phyloP scores from a whole-genome alignment of 2,329 filamentous ascomycete genomes.

The Ophiostoma montium region DNA sequence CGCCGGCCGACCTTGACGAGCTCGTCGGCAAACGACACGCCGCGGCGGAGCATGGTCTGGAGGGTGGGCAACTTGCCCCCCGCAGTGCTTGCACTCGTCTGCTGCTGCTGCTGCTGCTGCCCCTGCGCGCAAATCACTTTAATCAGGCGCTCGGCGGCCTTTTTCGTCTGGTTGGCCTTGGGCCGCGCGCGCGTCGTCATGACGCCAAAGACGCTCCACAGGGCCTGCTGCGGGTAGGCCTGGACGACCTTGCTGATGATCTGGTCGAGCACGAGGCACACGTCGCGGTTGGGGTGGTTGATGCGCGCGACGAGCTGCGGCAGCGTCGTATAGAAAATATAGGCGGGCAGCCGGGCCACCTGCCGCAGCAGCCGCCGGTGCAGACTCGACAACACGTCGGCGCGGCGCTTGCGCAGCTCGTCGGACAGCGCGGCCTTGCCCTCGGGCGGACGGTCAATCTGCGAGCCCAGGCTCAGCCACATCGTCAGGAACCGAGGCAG shows the following conservation, averaged over 20 bases:
- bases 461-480: conserved; percentile 82
- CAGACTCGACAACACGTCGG: conserved; percentile 52
- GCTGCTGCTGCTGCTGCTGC: too few relatives aligned
- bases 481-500: conserved; percentile 81
- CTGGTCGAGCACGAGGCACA: conserved; percentile 60
- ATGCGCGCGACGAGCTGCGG: conserved; percentile 95
- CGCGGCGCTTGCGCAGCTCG: conserved; percentile 40
- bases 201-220: conserved; percentile 84
- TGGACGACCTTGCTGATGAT: conserved; percentile 81
- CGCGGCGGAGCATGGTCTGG: conserved; percentile 21
- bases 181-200: conserved; percentile 39
- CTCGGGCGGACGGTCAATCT: conserved; percentile 49
- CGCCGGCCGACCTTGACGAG: conserved; percentile 36
- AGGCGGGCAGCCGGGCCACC: conserved; percentile 55
- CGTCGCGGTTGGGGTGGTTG: conserved; percentile 64
- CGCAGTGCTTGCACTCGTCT: too few relatives aligned
- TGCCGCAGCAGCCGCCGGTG: conserved; percentile 72
- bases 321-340: conserved; percentile 68
- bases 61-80: conserved; percentile 2
- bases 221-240: conserved; percentile 74
- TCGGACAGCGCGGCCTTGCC: conserved; percentile 37
- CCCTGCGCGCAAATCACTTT: conserved; percentile 19
- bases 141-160: conserved; percentile 45
- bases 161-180: conserved; percentile 35
- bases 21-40: conserved; percentile 36